Base-by-base conservation (phyloP, 129 eudicot species). In the Dittrichia graveolens region DNA sequence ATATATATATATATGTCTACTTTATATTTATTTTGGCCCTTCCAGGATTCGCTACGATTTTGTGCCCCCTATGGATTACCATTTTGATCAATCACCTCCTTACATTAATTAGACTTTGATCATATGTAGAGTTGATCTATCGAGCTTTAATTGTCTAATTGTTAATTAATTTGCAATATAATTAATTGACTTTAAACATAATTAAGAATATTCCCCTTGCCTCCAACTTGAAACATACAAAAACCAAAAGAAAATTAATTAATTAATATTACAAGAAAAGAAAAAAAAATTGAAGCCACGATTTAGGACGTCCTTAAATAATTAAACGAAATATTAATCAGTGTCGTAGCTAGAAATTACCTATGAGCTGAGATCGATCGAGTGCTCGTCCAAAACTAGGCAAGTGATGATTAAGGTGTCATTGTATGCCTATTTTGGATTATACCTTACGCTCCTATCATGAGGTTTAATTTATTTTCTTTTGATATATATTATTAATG, bases 21-120 rank as follows among this genome's bases (percentile, higher is more conserved):
- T 83, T 86, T 80, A 71, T 39, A 19, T 72, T 78, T 39, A 78
- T 72, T 83, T 83, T 80, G 84, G 80, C 76, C 75, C 82, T 79
- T 83, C 78, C 61, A 49, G 80, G 86, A 86, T 86, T 83, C 69
- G 61, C 62, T 71, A 81, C 42, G 88, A 86, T 86, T 78, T 83
- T 80, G 55, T 86, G 86, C 80, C 46, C 91, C 91, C 88, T 76
- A 80, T 75, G 84, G 76, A 81, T 80, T 69, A 39, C 71, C 73
- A 69, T 76, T 71, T 37, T 80, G 60, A 67, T 56, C 72, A 40
- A 73, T 57, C 71, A 52, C 59, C 69, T 71, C 73, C 74, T 54
- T 75, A 55, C 62, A 68, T 52, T 67, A 39, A 68, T 52, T 67
- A 39, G 67, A 61, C 54, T 43, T 42, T 56, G 43, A 60, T 73